Evolutionary conservation across 345 rosid species (phyloP).

Genomic region (Kandelia obovata): DNA sequence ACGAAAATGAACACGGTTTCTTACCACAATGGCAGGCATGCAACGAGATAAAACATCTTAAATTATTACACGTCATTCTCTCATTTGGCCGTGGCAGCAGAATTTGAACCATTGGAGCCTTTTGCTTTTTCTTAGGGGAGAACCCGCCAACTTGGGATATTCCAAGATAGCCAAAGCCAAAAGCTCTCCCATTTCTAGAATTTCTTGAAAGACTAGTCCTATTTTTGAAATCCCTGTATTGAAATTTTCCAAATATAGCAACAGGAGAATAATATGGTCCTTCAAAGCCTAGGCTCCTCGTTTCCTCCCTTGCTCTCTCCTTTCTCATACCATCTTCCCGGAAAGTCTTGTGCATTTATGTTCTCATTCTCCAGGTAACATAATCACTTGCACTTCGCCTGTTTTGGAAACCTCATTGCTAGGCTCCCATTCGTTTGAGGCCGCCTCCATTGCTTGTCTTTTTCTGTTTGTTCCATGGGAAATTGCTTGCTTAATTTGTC

Average conservation of each 20-base stretch:
- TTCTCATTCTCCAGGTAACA: neutral
- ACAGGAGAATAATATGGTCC: neutral
- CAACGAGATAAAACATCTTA: no score
- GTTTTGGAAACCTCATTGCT: neutral
- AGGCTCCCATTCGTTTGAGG: no score
- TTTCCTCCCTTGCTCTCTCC: neutral
- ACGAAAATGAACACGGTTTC: no score
- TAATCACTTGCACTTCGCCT: neutral
- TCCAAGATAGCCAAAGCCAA: constrained; percentile 9
- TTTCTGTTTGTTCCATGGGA: neutral
- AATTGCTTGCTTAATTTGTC: neutral
- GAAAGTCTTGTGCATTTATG: constrained; percentile 3
- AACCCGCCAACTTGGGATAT: constrained; percentile 34
- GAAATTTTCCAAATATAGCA: constrained; percentile 14
- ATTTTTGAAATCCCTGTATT: neutral
- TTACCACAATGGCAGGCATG: no score
- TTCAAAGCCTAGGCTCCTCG: neutral
- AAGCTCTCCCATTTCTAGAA: neutral
- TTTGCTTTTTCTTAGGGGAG: constrained; percentile 2
- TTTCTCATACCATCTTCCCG: neutral
- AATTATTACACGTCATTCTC: no score
- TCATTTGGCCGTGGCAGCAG: no score
- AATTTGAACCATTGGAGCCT: neutral
- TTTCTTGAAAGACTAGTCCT: constrained; percentile 10
- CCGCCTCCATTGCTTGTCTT: constrained; percentile 7